phyloP scores from a whole-genome alignment of 805 yeast species.

The Candida khao-thaluensis region DNA sequence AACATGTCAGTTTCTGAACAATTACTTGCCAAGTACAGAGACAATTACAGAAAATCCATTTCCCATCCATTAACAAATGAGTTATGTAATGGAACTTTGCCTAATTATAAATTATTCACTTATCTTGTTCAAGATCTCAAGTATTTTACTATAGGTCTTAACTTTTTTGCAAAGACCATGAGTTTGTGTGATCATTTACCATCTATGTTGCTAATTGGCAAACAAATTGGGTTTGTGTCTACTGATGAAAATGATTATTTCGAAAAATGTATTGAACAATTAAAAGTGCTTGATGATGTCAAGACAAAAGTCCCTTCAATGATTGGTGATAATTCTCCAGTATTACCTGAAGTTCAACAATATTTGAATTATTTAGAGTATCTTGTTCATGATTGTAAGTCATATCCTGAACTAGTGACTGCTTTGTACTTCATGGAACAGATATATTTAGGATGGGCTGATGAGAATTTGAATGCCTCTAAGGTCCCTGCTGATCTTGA shows the following conservation, averaged over 20 bases:
- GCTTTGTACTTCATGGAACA: slow-evolving; percentile 48
- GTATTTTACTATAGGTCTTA: slow-evolving; percentile 44
- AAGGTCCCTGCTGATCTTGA: slow-evolving; percentile 27
- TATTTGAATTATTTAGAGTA: slow-evolving; percentile 37
- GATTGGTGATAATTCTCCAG: slow-evolving; percentile 15
- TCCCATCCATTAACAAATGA: slow-evolving; percentile 44
- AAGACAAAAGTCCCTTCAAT: slow-evolving; percentile 21
- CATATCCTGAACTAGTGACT: slow-evolving; percentile 45
- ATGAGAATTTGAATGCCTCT: slow-evolving; percentile 23
- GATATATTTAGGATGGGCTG: slow-evolving; percentile 55
- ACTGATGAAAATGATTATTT: slow-evolving; percentile 51
- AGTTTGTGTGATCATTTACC: slow-evolving; percentile 40
- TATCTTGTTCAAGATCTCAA: slow-evolving; percentile 51
- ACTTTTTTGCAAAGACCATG: slow-evolving; percentile 44
- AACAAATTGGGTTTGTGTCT: slow-evolving; percentile 51
- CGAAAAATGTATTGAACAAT: slow-evolving; percentile 23
- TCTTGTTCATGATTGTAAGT: slow-evolving; percentile 23
- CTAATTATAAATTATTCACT: slow-evolving; percentile 40
- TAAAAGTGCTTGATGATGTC: slow-evolving; percentile 19
- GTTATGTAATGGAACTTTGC: slow-evolving; percentile 45
- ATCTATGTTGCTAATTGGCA: slow-evolving; percentile 42
- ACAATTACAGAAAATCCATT: slow-evolving; percentile 27
- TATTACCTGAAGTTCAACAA: slow-evolving; percentile 34
- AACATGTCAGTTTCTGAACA: slow-evolving; percentile 14
- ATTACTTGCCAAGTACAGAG: slow-evolving; percentile 15